phyloP scores from a whole-genome alignment of 495 filamentous ascomycete genomes.

The Clavariopsis aquatica region DNA sequence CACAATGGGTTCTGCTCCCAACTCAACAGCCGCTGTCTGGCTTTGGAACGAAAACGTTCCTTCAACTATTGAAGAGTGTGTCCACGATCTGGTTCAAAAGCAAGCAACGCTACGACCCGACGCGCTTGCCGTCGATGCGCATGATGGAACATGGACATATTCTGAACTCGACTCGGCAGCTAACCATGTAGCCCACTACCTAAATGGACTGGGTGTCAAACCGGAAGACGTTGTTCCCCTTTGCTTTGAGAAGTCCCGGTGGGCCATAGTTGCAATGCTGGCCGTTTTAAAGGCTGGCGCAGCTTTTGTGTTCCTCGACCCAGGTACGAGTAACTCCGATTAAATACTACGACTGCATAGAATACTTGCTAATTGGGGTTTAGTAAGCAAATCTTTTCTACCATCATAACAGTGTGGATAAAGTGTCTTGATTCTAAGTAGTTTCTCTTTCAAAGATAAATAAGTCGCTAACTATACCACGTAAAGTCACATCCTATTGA shows the following conservation, averaged over 20 bases:
- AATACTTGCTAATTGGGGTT: no score
- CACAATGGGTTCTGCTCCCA: slow-evolving; percentile 19
- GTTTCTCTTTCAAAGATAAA: no score
- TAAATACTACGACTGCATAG: no score
- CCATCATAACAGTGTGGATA: no score
- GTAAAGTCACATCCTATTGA: slow-evolving; percentile 26
- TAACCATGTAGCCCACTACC: slow-evolving; percentile 40
- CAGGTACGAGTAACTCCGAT: no score
- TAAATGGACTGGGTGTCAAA: slow-evolving; percentile 40
- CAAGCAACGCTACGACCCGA: slow-evolving; percentile 11
- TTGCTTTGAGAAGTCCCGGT: slow-evolving; percentile 32
- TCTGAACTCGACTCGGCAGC: slow-evolving; percentile 42
- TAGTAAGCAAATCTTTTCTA: no score
- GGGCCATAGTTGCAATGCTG: slow-evolving; percentile 28
- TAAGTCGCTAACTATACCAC: no score
- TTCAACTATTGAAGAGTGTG: slow-evolving; percentile 49
- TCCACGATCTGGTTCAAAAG: slow-evolving; percentile 51
- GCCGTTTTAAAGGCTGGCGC: slow-evolving; percentile 35
- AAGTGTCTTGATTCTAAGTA: no score
- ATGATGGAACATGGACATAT: slow-evolving; percentile 43
- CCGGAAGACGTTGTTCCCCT: slow-evolving; percentile 43
- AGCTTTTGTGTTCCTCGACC: slow-evolving; percentile 34
- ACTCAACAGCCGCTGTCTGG: slow-evolving; percentile 27
- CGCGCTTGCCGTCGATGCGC: slow-evolving; percentile 28
- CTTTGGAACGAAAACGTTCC: slow-evolving; percentile 25